Percentiles rank a stretch among this genome's conserved stretches.
Conservation (phyloP, 139 green algal genomes). For the Raphidocelis subcapitata region DNA sequence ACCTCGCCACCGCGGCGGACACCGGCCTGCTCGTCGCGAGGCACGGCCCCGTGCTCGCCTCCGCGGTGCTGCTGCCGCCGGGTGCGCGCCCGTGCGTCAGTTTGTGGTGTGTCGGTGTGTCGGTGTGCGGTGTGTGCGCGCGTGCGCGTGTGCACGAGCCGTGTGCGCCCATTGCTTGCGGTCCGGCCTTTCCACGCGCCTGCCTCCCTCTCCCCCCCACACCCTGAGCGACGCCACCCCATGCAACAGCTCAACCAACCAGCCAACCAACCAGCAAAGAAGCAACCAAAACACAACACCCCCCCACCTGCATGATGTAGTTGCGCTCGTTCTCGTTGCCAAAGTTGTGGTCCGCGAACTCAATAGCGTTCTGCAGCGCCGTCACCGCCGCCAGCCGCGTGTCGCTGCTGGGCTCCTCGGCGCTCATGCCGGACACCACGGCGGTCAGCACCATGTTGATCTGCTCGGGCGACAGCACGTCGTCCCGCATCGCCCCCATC, state of each 20-base stretch:
- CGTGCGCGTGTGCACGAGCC: too few species aligned
- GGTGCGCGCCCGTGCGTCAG: conserved; percentile 5
- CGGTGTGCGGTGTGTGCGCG: too few species aligned
- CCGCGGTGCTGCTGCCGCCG: conserved; percentile 61
- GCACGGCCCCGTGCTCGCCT: conserved; percentile 71
- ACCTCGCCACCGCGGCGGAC: conserved; percentile 54
- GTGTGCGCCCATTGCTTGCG: too few species aligned
- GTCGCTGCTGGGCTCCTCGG: conserved; percentile 73
- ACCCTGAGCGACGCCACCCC: too few species aligned
- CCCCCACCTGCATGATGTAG: conserved; percentile 96
- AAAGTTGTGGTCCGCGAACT: conserved; percentile 97
- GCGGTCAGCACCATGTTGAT: conserved; percentile 96
- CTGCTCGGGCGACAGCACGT: conserved; percentile 81
- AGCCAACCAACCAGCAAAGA: too few species aligned
- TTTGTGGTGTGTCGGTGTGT: too few species aligned
- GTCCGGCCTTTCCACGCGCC: too few species aligned
- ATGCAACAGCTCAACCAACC: too few species aligned
- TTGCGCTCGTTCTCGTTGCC: conserved; percentile 90
- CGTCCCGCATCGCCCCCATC: conserved; percentile 72
- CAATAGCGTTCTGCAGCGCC: conserved; percentile 92
- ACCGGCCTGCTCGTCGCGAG: conserved; percentile 72
- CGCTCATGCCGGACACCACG: conserved; percentile 88
- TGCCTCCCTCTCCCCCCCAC: too few species aligned
- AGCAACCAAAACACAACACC: too few species aligned
- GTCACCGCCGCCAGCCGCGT: conserved; percentile 86